Conservation (phyloP, 2,329 filamentous ascomycete genomes). For the Colletotrichum viniferum region DNA sequence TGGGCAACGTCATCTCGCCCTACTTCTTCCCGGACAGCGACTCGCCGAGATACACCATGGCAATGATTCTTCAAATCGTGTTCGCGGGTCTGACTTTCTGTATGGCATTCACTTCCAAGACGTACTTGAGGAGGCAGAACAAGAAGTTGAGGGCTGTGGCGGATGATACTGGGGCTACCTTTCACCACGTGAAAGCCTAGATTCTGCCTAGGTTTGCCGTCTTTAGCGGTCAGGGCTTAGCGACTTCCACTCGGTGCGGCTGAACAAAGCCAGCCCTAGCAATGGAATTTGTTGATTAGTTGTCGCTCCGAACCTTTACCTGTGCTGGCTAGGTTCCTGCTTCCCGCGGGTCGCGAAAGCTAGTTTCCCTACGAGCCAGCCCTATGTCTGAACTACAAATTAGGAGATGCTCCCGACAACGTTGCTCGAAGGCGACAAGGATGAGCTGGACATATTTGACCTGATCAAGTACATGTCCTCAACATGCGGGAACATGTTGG, state of each 20-base stretch:
- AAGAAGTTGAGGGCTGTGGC: constrained; percentile 16
- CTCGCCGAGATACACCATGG: constrained; percentile 44
- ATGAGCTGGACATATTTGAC: constrained; percentile 46
- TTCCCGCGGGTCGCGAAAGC: background rate
- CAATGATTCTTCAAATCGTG: constrained; percentile 32
- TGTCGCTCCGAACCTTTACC: background rate
- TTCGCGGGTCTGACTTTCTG: constrained; percentile 14
- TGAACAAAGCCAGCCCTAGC: background rate
- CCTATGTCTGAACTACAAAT: background rate
- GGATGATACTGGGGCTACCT: background rate
- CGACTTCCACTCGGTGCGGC: background rate
- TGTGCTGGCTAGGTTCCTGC: background rate
- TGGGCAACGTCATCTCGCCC: constrained; percentile 48
- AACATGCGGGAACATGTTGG: constrained; percentile 43
- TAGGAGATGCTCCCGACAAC: background rate
- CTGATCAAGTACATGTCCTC: constrained; percentile 63
- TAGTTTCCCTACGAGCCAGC: background rate
- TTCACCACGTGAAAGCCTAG: constrained; percentile 16
- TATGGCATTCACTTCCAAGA: constrained; percentile 6
- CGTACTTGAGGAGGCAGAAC: constrained; percentile 19
- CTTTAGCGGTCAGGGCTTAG: background rate
- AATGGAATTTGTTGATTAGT: background rate
- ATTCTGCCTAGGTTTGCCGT: background rate
- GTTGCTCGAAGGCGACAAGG: constrained; percentile 13
- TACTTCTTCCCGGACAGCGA: constrained; percentile 46